Conservation (phyloP, 2,329 filamentous ascomycete genomes). For the Alternaria sp. region DNA sequence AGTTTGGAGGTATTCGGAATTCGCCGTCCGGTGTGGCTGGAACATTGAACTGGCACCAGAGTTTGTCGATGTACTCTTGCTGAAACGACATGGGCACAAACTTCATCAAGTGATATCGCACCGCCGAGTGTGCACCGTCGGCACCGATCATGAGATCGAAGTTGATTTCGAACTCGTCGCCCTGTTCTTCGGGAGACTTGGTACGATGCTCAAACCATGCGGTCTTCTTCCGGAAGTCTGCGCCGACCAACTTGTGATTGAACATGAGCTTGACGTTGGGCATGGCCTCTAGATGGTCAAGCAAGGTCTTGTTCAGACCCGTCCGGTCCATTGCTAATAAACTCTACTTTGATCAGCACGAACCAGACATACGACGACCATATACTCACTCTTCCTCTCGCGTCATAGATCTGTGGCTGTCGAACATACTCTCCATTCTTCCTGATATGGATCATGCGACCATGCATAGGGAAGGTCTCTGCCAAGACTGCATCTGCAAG, state of each 20-base stretch:
- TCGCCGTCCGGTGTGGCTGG: conserved; percentile 58
- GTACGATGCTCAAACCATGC: conserved; percentile 81
- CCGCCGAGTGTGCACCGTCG: conserved; percentile 91
- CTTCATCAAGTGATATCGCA: conserved; percentile 95
- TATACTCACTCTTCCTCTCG: conserved; percentile 75
- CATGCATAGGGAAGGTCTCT: conserved; percentile 89
- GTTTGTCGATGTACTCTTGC: conserved; percentile 92
- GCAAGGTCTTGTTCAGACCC: conserved; percentile 79
- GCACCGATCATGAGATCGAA: conserved; percentile 95
- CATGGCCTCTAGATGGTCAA: conserved; percentile 82
- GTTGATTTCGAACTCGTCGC: conserved; percentile 74
- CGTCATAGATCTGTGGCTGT: conserved; percentile 86
- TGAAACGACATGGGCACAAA: conserved; percentile 87
- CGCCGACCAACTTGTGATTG: conserved; percentile 89
- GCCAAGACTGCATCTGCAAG: conserved; percentile 77
- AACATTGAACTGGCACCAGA: conserved; percentile 97
- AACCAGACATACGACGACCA: conserved; percentile 33
- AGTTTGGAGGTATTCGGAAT: conserved; percentile 87
- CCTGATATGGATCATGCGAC: conserved; percentile 91
- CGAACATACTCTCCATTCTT: conserved; percentile 73
- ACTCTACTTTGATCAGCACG: conserved; percentile 59
- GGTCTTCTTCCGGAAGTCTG: conserved; percentile 77
- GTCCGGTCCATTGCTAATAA: conserved; percentile 88
- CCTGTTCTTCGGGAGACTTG: conserved; percentile 32
- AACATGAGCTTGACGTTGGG: conserved; percentile 93